A percentile compares a stretch with the other conserved stretches of the same genome.
phyloP scores from a whole-genome alignment of 257 asterid species.

The Rauvolfia tetraphylla region DNA sequence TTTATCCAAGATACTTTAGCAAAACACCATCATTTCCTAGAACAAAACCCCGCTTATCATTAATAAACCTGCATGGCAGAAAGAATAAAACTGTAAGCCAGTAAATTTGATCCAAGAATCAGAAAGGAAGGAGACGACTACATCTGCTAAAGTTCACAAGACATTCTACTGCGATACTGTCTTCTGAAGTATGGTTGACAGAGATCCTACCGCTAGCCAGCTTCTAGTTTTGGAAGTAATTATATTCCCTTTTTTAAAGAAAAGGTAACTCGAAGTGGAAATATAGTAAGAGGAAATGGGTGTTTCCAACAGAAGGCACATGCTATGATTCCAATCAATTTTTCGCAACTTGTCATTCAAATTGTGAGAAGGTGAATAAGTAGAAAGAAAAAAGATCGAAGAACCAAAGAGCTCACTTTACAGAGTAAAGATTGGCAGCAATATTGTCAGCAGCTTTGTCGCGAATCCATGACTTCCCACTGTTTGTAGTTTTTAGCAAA shows the following conservation, averaged over 20 bases:
- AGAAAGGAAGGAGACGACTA: background rate
- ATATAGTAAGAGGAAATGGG: background rate
- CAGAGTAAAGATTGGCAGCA: constrained; percentile 94
- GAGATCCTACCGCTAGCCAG: background rate
- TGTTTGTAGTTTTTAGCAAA: constrained; percentile 77
- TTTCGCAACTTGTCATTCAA: constrained; percentile 4
- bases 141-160: background rate
- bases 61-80: constrained; percentile 64
- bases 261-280: background rate
- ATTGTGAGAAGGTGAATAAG: background rate
- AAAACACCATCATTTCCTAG: constrained; percentile 92
- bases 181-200: background rate
- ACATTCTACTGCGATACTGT: background rate
- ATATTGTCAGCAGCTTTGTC: constrained; percentile 96
- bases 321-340: background rate
- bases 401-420: constrained; percentile 60
- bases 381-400: background rate
- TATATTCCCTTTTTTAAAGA: background rate
- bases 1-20: constrained; percentile 87
- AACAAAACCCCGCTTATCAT: constrained; percentile 84
- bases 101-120: background rate
- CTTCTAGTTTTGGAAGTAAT: background rate
- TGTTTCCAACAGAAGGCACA: background rate
- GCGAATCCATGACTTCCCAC: constrained; percentile 86
- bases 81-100: background rate